A percentile compares a stretch with the other conserved stretches of the same genome.
These are phyloP conservation scores for Collybia sordida DNA, from an alignment of 768 basidiomycete genomes.

Conservation along the genomic window DNA sequence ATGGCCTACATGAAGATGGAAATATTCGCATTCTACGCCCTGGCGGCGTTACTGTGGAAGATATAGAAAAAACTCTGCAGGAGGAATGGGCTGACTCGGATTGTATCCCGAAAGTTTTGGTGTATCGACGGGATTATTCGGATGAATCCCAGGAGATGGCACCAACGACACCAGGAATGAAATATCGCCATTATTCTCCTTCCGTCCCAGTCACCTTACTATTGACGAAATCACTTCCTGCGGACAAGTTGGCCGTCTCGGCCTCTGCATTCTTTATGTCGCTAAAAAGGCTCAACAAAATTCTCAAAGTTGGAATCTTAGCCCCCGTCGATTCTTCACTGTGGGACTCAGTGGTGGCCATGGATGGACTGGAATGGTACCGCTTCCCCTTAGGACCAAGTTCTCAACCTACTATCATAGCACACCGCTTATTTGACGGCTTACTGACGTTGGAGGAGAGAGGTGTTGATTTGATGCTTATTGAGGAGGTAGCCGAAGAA, in stretches of 20 bases:
- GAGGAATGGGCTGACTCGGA: constrained; percentile 31
- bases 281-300: constrained; percentile 28
- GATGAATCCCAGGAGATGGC: constrained; percentile 69
- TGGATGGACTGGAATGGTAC: constrained; percentile 51
- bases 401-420: constrained; percentile 63
- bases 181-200: constrained; percentile 97
- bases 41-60: constrained; percentile 91
- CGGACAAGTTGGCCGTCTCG: constrained; percentile 25
- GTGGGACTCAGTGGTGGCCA: constrained; percentile 28
- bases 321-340: constrained; percentile 58
- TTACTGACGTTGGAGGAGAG: constrained; percentile 74
- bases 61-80: constrained; percentile 62
- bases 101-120: constrained; percentile 60
- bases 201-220: constrained; percentile 81
- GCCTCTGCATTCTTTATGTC: constrained; percentile 41
- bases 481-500: constrained; percentile 81
- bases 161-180: constrained; percentile 98
- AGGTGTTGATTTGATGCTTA: constrained; percentile 78
- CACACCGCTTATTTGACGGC: constrained; percentile 85
- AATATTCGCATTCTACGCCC: constrained; percentile 82
- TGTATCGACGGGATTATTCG: constrained; percentile 76
- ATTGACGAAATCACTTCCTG: constrained; percentile 44
- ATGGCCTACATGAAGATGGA: constrained; percentile 77
- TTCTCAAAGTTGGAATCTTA: constrained; percentile 67
- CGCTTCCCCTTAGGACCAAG: constrained; percentile 51